Evolutionary conservation across 2,329 filamentous ascomycete genomes (phyloP).

Genomic region (Cryphonectria japonica): DNA sequence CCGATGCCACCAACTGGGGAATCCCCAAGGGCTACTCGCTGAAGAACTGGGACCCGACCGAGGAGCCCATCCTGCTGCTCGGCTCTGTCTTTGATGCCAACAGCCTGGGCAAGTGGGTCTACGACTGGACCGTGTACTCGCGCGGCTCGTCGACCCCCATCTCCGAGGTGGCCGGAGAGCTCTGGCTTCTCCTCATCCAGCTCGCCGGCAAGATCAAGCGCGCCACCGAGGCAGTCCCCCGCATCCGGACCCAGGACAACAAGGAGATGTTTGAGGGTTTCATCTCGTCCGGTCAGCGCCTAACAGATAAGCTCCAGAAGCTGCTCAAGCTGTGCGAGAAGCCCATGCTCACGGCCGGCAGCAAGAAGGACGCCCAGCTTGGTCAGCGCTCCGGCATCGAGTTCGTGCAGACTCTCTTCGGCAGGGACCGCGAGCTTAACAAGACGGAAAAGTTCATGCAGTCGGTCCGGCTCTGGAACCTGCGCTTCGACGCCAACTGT

Average conservation of each 20-base stretch:
- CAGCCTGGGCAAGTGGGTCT: conserved; percentile 98
- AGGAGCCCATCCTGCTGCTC: conserved; percentile 90
- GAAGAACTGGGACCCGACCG: conserved; percentile 97
- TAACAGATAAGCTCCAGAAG: conserved; percentile 82
- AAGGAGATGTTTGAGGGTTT: conserved; percentile 87
- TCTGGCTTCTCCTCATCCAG: conserved; percentile 95
- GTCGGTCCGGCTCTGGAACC: conserved; percentile 82
- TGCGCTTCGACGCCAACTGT: conserved; percentile 95
- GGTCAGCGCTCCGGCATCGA: conserved; percentile 92
- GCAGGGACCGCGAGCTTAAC: conserved; percentile 84
- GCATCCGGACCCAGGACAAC: conserved; percentile 74
- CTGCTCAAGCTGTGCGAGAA: conserved; percentile 90
- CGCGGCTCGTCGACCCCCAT: conserved; percentile 82
- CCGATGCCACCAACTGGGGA: conserved; percentile 65
- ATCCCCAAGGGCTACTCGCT: conserved; percentile 91
- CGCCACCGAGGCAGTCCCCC: conserved; percentile 75
- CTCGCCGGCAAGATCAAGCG: conserved; percentile 92
- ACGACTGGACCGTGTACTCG: conserved; percentile 97
- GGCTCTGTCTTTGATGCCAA: conserved; percentile 98
- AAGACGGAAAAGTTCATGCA: conserved; percentile 94
- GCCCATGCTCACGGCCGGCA: conserved; percentile 91
- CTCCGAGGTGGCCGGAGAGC: conserved; percentile 87
- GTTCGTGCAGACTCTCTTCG: conserved; percentile 96
- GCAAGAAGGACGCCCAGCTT: conserved; percentile 75
- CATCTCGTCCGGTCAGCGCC: conserved; percentile 82